These are phyloP conservation scores for Coprinopsis strossmayeri DNA, from an alignment of 768 basidiomycete genomes.

Conservation along the genomic window DNA sequence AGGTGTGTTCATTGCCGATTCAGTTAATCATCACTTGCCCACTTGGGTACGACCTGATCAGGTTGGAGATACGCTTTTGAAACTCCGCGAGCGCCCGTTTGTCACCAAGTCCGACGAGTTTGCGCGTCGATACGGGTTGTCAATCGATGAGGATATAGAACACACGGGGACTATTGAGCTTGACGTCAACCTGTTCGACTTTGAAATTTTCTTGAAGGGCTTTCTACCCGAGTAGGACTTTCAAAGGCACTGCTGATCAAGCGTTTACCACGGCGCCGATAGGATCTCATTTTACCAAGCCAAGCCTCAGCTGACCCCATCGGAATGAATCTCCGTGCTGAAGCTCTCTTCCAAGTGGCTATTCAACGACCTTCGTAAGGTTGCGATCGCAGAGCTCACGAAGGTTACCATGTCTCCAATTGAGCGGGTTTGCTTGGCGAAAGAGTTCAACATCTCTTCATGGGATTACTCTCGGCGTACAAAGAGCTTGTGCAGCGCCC, in stretches of 20 bases:
- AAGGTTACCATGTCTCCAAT: constrained; percentile 13
- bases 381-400: constrained; percentile 22
- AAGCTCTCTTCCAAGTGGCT: constrained; percentile 34
- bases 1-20: too few relatives aligned
- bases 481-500: constrained; percentile 18
- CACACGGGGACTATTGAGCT: background rate
- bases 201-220: background rate
- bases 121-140: too few relatives aligned
- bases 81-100: too few relatives aligned
- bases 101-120: too few relatives aligned
- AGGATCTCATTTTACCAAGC: too few relatives aligned
- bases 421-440: constrained; percentile 24
- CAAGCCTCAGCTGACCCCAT: background rate
- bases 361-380: constrained; percentile 22
- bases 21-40: too few relatives aligned
- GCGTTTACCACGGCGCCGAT: too few relatives aligned
- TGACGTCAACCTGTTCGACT: background rate
- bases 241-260: background rate
- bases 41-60: too few relatives aligned
- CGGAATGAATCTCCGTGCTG: constrained; percentile 32
- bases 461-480: constrained; percentile 29
- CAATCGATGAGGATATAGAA: too few relatives aligned
- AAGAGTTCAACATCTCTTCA: constrained; percentile 21
- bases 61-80: too few relatives aligned
- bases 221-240: background rate